Conservation (phyloP, 139 green algal species). For the Chlorella sorokiniana region DNA sequence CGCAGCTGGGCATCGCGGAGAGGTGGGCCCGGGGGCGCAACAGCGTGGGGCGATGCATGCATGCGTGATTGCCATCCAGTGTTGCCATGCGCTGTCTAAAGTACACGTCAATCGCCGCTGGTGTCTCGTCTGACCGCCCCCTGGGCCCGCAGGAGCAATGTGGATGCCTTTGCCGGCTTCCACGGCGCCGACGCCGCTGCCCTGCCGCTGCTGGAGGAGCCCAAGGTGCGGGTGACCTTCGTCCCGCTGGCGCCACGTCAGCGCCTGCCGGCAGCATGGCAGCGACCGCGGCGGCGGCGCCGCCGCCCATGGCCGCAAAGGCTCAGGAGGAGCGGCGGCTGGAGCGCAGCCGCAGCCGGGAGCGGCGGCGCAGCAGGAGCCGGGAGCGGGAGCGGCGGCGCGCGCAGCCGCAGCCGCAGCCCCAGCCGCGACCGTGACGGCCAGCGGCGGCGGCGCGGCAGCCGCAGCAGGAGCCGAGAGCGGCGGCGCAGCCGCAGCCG, state of each 20-base stretch:
- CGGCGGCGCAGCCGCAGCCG: slow-evolving; percentile 42
- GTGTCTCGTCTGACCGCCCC: neutral
- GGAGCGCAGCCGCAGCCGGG: neutral
- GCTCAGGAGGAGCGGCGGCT: neutral
- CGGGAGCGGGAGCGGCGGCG: neutral
- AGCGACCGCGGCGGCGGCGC: neutral
- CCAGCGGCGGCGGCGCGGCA: slow-evolving; percentile 35
- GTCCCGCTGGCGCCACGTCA: slow-evolving; percentile 16
- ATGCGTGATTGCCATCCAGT: neutral
- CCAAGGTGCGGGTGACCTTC: slow-evolving; percentile 48
- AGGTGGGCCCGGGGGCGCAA: neutral
- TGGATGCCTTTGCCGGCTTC: slow-evolving; percentile 46
- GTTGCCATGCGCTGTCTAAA: neutral
- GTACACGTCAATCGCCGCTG: neutral
- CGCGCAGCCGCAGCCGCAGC: slow-evolving; percentile 5
- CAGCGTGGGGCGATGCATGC: neutral
- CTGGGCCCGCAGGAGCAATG: slow-evolving; percentile 51
- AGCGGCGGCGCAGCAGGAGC: neutral
- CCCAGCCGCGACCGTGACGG: neutral
- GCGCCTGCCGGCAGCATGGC: slow-evolving; percentile 22
- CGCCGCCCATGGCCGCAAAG: neutral
- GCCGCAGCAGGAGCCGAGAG: neutral
- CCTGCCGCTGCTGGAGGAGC: slow-evolving; percentile 45
- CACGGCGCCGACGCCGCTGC: slow-evolving; percentile 48
- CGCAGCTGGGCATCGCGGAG: slow-evolving; percentile 68